Conservation (phyloP, 257 asterid genomes). For the Solanum boliviense region DNA sequence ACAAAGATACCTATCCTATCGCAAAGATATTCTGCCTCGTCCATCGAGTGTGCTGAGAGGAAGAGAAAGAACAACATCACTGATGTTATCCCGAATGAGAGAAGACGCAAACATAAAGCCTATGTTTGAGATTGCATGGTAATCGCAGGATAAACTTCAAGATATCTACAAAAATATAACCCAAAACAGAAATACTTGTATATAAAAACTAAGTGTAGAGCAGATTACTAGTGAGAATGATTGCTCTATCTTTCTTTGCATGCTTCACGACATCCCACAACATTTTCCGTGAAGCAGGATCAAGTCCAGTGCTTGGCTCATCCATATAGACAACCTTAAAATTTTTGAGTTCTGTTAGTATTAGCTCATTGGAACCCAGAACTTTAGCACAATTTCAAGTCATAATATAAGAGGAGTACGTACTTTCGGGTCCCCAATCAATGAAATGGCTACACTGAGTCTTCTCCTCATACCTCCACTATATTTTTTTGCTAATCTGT, state of each 20-base stretch:
- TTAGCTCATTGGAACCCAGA: background rate
- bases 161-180: background rate
- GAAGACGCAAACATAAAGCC: background rate
- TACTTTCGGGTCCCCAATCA: conserved; percentile 33
- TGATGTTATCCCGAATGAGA: background rate
- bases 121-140: background rate
- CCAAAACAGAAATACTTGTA: background rate
- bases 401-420: background rate
- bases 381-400: background rate
- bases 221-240: conserved; percentile 9
- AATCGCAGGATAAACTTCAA: background rate
- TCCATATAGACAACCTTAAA: conserved; percentile 14
- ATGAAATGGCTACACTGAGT: conserved; percentile 31
- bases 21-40: conserved; percentile 16
- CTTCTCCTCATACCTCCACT: conserved; percentile 39
- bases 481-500: conserved; percentile 66
- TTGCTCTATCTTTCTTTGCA: conserved; percentile 13
- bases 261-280: conserved; percentile 12
- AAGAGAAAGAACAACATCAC: background rate
- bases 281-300: conserved; percentile 16
- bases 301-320: conserved; percentile 22
- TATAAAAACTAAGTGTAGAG: background rate
- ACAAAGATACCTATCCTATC: conserved; percentile 16
- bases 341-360: background rate
- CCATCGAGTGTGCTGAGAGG: conserved; percentile 19